Base-by-base conservation (phyloP, 1,284 basidiomycete genomes). In the Cutaneotrichosporon cavernicola region DNA sequence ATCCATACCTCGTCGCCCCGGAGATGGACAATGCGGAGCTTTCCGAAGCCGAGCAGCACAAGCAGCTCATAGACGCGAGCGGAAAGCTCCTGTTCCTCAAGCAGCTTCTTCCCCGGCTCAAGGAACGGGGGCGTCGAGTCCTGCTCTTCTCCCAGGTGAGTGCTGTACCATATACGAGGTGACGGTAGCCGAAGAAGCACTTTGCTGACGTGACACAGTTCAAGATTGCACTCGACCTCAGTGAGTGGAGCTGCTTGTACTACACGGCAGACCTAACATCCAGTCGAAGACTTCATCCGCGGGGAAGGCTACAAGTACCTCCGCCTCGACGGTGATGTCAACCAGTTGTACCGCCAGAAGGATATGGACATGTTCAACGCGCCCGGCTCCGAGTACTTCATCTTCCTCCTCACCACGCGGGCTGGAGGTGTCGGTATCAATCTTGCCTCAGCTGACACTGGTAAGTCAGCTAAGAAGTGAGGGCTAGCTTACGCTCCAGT, bases 361-460 rank as follows among this genome's bases (percentile, higher is more conserved):
- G 89, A 87, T 52, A 97, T 98, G 87, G 95, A 98, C 72, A 88
- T 89, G 68, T 98, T 91, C 83, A 97, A 98, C 77, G 88, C 86
- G 46, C 88, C 89, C 2, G 86, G 85, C 58, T 96, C 93, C 1
- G 91, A 96, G 58, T 82, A 90, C 64, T 95, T 95, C 79, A 88
- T 97, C 68, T 97, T 92, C 78, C 82, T 99, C 10, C 84, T 99
- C 43, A 91, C 92, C 5, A 99, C 97, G 32, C 87, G 97, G 53
- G 97, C 97, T 47, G 96, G 96, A 49, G 96, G 96, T 66, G 90
- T 97, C 60, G 94, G 95, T 36, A 97, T 97, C 81, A 97, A 97
- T 75, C 84, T 97, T 56, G 78, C 79, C 5, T 73, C 78, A 2
- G 80, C 80, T 1, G 80, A 81, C 69, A 79, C 84, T 9, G 83